Evolutionary conservation across 257 asterid species (phyloP).

Genomic region (Solanum appendiculatum): DNA sequence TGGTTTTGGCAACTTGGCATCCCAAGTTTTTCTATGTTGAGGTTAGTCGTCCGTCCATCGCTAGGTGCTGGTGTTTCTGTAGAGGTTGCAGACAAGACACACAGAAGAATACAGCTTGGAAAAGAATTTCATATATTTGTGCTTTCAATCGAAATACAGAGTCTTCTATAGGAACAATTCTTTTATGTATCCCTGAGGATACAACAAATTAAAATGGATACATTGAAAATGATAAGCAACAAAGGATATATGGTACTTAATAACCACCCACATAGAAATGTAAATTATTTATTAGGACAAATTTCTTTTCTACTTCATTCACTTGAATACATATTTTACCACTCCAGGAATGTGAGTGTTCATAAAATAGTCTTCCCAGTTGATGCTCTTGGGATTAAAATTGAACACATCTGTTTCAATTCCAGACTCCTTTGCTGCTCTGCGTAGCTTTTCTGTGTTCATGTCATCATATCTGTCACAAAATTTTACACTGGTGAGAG

Average conservation of each 20-base stretch:
- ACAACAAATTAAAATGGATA: background rate
- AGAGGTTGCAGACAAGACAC: background rate
- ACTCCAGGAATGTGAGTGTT: slow-evolving; percentile 38
- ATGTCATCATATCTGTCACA: slow-evolving; percentile 44
- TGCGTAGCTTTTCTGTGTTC: slow-evolving; percentile 35
- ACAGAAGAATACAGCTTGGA: background rate
- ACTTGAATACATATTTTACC: slow-evolving; percentile 25
- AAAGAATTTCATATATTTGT: background rate
- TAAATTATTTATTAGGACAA: background rate
- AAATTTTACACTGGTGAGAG: background rate
- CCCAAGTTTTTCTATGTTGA: background rate
- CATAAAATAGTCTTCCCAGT: slow-evolving; percentile 46
- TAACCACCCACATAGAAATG: background rate
- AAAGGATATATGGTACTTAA: background rate
- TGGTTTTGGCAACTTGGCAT: background rate
- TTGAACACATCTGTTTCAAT: slow-evolving; percentile 27
- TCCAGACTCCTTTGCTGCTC: slow-evolving; percentile 19
- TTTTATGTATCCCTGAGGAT: background rate
- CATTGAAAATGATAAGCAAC: background rate
- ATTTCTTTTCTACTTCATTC: background rate
- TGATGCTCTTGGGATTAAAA: slow-evolving; percentile 35
- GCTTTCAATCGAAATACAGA: background rate
- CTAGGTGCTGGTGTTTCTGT: background rate
- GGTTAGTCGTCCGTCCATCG: background rate
- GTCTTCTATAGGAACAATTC: background rate